Percentiles rank a stretch among this genome's conserved stretches.
Conservation (phyloP, 805 yeast species). For the Candida incommunis region DNA sequence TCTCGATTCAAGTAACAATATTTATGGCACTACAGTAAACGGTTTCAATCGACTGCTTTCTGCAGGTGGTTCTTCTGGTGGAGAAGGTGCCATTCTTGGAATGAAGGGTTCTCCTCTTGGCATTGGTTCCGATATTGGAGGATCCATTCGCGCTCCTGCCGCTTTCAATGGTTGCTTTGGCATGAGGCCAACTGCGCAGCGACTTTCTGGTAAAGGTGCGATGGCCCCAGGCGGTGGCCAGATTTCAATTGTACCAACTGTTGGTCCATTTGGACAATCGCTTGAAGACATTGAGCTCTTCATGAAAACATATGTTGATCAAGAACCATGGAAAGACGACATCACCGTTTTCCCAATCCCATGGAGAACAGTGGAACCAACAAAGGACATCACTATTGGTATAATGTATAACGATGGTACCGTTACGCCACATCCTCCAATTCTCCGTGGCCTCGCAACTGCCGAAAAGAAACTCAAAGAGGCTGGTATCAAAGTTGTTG, state of each 20-base stretch:
- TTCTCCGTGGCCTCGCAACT: constrained; percentile 35
- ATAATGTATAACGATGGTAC: constrained; percentile 31
- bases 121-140: constrained; percentile 43
- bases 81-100: constrained; percentile 38
- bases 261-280: constrained; percentile 32
- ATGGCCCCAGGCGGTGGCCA: constrained; percentile 19
- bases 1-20: constrained; percentile 30
- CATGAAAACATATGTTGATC: constrained; percentile 25
- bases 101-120: constrained; percentile 37
- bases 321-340: constrained; percentile 35
- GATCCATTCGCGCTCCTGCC: constrained; percentile 37
- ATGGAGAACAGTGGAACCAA: constrained; percentile 26
- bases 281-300: constrained; percentile 27
- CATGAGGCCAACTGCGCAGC: constrained; percentile 28
- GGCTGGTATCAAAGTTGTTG: constrained; percentile 43
- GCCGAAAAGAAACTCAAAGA: constrained; percentile 40
- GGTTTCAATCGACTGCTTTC: constrained; percentile 30
- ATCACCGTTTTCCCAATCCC: constrained; percentile 36
- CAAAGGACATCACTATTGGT: constrained; percentile 31
- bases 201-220: constrained; percentile 14
- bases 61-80: constrained; percentile 46
- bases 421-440: constrained; percentile 43
- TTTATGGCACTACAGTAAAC: constrained; percentile 34
- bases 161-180: constrained; percentile 35
- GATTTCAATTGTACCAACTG: constrained; percentile 24